Percentiles rank a stretch among this genome's conserved stretches.
Evolutionary conservation across 1,139 yeast genomes (phyloP).

Genomic region (Pichia sp.): DNA sequence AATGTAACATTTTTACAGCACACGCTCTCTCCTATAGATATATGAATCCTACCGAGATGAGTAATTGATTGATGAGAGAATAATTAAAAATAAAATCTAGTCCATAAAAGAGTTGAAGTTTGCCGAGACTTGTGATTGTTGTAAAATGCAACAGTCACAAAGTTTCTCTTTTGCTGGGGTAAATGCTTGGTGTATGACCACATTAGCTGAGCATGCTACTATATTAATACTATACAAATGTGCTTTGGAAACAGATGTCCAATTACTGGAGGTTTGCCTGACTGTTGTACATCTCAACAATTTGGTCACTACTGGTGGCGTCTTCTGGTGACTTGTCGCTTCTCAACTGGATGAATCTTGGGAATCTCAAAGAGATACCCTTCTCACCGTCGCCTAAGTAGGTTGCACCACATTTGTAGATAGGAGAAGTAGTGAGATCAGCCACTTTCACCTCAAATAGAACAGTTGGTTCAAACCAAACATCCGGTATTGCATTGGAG

Average conservation of each 20-base stretch:
- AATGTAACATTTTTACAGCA: no score
- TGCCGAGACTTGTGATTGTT: no score
- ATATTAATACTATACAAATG: no score
- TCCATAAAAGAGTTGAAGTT: no score
- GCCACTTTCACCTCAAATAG: slow-evolving; percentile 94
- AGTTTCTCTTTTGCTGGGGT: not conserved
- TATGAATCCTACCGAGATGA: no score
- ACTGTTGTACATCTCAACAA: slow-evolving; percentile 80
- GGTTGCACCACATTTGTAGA: slow-evolving; percentile 80
- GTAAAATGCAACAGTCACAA: no score
- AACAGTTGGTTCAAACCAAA: slow-evolving; percentile 89
- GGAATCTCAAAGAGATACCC: slow-evolving; percentile 88
- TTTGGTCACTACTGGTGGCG: slow-evolving; percentile 83
- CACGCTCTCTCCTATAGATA: no score
- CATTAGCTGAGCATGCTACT: not conserved
- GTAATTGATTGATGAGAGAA: no score
- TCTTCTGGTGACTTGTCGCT: slow-evolving; percentile 88
- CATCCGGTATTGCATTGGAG: slow-evolving; percentile 73
- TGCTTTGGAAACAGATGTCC: no score
- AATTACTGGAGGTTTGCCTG: slow-evolving; percentile 41
- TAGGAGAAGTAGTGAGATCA: slow-evolving; percentile 85
- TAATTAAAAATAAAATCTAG: no score
- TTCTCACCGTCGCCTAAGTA: slow-evolving; percentile 52
- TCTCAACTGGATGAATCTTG: slow-evolving; percentile 76
- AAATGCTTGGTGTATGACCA: not conserved